Percentiles rank a stretch among this genome's conserved stretches.
phyloP scores from a whole-genome alignment of 495 filamentous ascomycete species.

The Oidiodendron maius region DNA sequence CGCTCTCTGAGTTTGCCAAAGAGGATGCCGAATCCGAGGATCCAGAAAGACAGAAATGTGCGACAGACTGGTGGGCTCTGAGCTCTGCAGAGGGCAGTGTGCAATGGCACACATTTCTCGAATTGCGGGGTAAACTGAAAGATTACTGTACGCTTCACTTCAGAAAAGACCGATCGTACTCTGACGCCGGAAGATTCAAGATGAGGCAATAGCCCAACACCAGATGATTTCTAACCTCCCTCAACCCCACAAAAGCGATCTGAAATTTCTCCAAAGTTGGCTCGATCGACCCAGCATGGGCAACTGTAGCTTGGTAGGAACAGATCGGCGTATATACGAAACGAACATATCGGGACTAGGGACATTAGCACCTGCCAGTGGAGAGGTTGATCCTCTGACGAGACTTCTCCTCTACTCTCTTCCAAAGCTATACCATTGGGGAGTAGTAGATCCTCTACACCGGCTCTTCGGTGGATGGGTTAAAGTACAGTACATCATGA shows the following conservation, averaged over 20 bases:
- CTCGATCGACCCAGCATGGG: conserved; percentile 13
- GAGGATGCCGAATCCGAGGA: conserved; percentile 14
- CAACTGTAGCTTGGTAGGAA: conserved; percentile 10
- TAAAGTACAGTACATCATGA: conserved; percentile 5
- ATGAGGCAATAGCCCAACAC: conserved; percentile 15
- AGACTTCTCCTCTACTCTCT: conserved; percentile 9
- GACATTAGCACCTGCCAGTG: conserved; percentile 10
- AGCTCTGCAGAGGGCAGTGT: conserved; percentile 3
- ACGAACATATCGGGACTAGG: conserved; percentile 17
- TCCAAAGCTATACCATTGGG: conserved; percentile 15
- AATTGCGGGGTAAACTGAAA: conserved; percentile 12
- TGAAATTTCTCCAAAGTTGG: conserved; percentile 22
- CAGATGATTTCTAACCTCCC: conserved; percentile 17
- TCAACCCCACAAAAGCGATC: conserved; percentile 12
- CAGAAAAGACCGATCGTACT: neutral
- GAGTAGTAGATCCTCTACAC: conserved; percentile 3
- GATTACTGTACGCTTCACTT: conserved; percentile 13
- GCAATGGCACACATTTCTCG: conserved; percentile 10
- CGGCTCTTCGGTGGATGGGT: neutral
- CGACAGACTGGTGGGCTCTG: conserved; percentile 14
- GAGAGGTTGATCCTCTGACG: conserved; percentile 15
- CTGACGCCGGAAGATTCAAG: conserved; percentile 5
- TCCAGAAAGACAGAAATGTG: conserved; percentile 2
- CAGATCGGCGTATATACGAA: conserved; percentile 12
- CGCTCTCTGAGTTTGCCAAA: conserved; percentile 16